phyloP scores from a whole-genome alignment of 345 rosid genomes.

The Syzygium aqueum region DNA sequence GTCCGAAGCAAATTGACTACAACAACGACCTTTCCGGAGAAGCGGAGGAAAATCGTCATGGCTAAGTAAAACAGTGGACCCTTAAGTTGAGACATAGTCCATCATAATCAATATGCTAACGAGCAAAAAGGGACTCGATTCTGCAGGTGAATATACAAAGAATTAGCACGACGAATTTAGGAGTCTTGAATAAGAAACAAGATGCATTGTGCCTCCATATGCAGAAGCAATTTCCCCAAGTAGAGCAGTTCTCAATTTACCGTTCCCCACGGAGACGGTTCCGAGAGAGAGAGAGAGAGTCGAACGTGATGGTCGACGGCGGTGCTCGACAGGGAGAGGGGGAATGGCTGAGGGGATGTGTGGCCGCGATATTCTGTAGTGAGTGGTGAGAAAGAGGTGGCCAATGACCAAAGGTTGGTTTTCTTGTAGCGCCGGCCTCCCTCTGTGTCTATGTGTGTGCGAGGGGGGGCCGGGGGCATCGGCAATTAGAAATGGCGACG shows the following conservation, averaged over 20 bases:
- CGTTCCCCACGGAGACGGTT: not conserved
- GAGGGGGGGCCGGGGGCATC: not conserved
- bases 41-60: too few relatives aligned
- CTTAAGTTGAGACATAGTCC: too few relatives aligned
- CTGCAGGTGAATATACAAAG: too few relatives aligned
- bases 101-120: too few relatives aligned
- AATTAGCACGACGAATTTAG: too few relatives aligned
- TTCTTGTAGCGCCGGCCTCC: not conserved
- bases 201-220: not conserved
- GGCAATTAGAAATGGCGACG: not conserved
- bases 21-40: too few relatives aligned
- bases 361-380: not conserved
- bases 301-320: not conserved
- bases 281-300: not conserved
- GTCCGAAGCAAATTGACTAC: too few relatives aligned
- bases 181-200: not conserved
- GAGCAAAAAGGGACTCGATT: too few relatives aligned
- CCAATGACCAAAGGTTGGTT: not conserved
- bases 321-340: not conserved
- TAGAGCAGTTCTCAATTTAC: not conserved
- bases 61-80: too few relatives aligned
- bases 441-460: not conserved
- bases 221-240: not conserved
- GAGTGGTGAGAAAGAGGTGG: too few relatives aligned
- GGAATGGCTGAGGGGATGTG: not conserved